These are phyloP conservation scores for Plantago major DNA, from an alignment of 257 asterid species.

Conservation along the genomic window DNA sequence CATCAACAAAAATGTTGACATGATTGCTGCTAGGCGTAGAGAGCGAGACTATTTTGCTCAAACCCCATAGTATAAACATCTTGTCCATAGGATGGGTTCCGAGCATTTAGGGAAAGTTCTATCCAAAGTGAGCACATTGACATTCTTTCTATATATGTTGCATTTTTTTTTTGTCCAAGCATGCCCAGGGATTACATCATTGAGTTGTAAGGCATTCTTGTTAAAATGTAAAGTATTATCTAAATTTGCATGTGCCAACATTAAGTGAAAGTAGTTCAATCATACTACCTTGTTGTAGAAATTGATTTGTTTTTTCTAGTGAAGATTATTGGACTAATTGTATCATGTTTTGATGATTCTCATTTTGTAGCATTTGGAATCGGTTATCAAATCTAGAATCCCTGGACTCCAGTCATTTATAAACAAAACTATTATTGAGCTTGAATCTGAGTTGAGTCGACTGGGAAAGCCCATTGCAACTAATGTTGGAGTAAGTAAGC, in stretches of 20 bases:
- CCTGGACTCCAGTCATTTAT: slow-evolving; percentile 81
- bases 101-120: slow-evolving; percentile 76
- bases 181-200: too few relatives aligned
- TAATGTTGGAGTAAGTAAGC: slow-evolving; percentile 67
- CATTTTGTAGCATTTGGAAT: slow-evolving; percentile 54
- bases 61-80: slow-evolving; percentile 59
- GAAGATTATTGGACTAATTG: slow-evolving; percentile 9
- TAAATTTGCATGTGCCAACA: too few relatives aligned
- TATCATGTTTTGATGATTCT: slow-evolving; percentile 10
- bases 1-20: slow-evolving; percentile 70
- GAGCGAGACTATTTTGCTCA: slow-evolving; percentile 65
- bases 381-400: slow-evolving; percentile 73
- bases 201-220: too few relatives aligned
- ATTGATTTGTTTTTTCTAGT: too few relatives aligned
- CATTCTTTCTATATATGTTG: not conserved
- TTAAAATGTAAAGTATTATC: too few relatives aligned
- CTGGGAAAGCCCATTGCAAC: slow-evolving; percentile 75
- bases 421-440: slow-evolving; percentile 65
- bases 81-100: slow-evolving; percentile 68
- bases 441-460: slow-evolving; percentile 71
- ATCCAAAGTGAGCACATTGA: slow-evolving; percentile 45
- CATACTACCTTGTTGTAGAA: too few relatives aligned
- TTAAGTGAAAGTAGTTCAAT: too few relatives aligned
- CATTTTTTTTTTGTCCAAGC: not conserved
- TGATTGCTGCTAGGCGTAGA: slow-evolving; percentile 80